Evolutionary conservation across 2,329 filamentous ascomycete species (phyloP), one percentile per base, ranked within the genome.

Genomic region (Coleophoma cylindrospora): DNA sequence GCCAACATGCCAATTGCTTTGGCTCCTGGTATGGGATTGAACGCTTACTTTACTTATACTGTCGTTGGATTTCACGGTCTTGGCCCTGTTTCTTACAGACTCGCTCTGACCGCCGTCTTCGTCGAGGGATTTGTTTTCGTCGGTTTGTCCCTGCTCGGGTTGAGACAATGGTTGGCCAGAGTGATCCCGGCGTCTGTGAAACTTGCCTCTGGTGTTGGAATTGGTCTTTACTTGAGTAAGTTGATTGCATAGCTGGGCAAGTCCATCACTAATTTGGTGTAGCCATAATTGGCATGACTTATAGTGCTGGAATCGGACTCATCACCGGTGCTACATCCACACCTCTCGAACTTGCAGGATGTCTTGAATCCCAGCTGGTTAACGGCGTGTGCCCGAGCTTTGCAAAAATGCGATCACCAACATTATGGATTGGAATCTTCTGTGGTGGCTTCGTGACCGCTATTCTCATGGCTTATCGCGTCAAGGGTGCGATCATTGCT

Each of bases 361-460:
- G 52, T 43, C 17, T 50, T 7, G 17, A 51, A 6, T 41, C 38
- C 13, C 12, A 47, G 9, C 21, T 48, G n/a, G 52, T 45, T 11
- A 13, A 61, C 61, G 86, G 85, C 10, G 60, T 81, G 4, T 91
- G 87, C 64, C 45, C 50, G 22, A 79, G 80, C 0, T 66, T 68
- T n/a, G 71, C 78, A 49, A 91, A 91, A 76, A 91, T 94, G 88
- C 81, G 87, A 54, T 87, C 79, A 61, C 87, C 89, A 1, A 80
- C 84, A 34, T 81, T 94, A 80, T 95, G 89, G 89, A 77, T 94
- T 48, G 89, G 89, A 40, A 90, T 94, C 60, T 92, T 94, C 73
- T 88, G 86, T 57, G 88, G 89, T 37, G 88, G 89, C 56, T 76
- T 94, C 57, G 68, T 95, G 36, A 92, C 89, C 1, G 84, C 84